These are phyloP conservation scores for Chalaropsis thielavioides DNA, from an alignment of 2,329 filamentous ascomycete species.

Conservation along the genomic window DNA sequence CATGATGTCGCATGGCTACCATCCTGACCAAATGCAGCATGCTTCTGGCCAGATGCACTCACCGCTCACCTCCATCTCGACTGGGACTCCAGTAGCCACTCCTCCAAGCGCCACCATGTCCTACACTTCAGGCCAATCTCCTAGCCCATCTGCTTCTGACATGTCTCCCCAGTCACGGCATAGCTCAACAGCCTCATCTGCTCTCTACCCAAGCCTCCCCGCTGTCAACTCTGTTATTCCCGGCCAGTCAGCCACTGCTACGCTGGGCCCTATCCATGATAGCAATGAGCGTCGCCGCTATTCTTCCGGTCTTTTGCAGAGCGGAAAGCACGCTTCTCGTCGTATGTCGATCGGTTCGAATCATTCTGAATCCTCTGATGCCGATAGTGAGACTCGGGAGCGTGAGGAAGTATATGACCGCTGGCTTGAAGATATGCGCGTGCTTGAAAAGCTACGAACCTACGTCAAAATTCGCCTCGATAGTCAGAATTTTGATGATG, in stretches of 20 bases:
- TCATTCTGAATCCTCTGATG: conserved; percentile 37
- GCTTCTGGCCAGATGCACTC: conserved; percentile 44
- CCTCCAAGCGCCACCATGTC: conserved; percentile 62
- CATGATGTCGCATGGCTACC: conserved; percentile 18
- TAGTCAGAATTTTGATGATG: conserved; percentile 37
- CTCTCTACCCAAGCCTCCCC: conserved; percentile 58
- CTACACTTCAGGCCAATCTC: conserved; percentile 65
- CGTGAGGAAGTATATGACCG: conserved; percentile 48
- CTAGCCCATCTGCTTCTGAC: conserved; percentile 53
- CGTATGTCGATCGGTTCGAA: conserved; percentile 33
- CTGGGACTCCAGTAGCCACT: conserved; percentile 62
- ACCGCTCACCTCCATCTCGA: conserved; percentile 43
- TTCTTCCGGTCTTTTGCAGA: conserved; percentile 53
- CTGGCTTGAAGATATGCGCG: conserved; percentile 52
- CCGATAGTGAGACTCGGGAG: conserved; percentile 36
- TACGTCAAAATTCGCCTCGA: conserved; percentile 44
- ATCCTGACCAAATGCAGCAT: conserved; percentile 21
- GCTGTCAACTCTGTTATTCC: conserved; percentile 56
- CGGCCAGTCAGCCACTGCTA: conserved; percentile 53
- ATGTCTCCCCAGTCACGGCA: conserved; percentile 53
- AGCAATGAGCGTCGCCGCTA: conserved; percentile 49
- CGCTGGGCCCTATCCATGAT: conserved; percentile 54
- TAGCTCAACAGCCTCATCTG: conserved; percentile 42
- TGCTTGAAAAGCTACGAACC: conserved; percentile 46
- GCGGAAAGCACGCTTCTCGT: conserved; percentile 31